These are phyloP conservation scores for Hippophae gyantsensis DNA, from an alignment of 306 rosid genomes.

Conservation along the genomic window DNA sequence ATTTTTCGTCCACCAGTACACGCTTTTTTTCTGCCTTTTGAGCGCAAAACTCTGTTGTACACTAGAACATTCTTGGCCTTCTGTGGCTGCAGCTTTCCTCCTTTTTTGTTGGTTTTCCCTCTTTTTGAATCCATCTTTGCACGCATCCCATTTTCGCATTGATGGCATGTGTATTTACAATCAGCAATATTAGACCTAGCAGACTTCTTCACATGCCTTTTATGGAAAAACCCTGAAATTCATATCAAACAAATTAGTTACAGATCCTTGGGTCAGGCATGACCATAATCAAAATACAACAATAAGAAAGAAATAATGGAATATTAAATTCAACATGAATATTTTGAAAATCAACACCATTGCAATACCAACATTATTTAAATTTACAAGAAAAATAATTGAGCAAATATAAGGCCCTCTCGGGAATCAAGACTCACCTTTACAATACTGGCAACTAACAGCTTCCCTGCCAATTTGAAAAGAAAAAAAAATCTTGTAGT, in stretches of 20 bases:
- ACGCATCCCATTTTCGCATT: conserved; percentile 43
- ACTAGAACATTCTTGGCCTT: conserved; percentile 32
- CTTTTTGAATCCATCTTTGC: conserved; percentile 36
- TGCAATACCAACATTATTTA: background rate
- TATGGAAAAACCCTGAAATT: conserved; percentile 74
- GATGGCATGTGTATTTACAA: conserved; percentile 57
- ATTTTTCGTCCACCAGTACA: conserved; percentile 36
- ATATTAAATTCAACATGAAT: too few species aligned
- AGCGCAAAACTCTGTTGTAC: conserved; percentile 37
- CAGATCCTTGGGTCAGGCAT: background rate
- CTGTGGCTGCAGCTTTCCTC: conserved; percentile 33
- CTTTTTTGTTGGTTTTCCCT: conserved; percentile 34
- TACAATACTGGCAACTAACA: conserved; percentile 68
- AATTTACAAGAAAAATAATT: conserved; percentile 2
- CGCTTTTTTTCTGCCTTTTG: conserved; percentile 40
- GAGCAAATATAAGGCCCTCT: conserved; percentile 13
- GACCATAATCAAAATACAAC: too few species aligned
- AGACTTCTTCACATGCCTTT: conserved; percentile 70
- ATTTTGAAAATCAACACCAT: background rate
- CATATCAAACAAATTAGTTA: conserved; percentile 20
- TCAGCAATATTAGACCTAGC: conserved; percentile 36
- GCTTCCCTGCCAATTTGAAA: conserved; percentile 56
- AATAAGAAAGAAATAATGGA: too few species aligned
- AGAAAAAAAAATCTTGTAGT: background rate
- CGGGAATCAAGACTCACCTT: conserved; percentile 38